Evolutionary conservation across 768 basidiomycete species (phyloP).

Genomic region (Mycena epipterygia): DNA sequence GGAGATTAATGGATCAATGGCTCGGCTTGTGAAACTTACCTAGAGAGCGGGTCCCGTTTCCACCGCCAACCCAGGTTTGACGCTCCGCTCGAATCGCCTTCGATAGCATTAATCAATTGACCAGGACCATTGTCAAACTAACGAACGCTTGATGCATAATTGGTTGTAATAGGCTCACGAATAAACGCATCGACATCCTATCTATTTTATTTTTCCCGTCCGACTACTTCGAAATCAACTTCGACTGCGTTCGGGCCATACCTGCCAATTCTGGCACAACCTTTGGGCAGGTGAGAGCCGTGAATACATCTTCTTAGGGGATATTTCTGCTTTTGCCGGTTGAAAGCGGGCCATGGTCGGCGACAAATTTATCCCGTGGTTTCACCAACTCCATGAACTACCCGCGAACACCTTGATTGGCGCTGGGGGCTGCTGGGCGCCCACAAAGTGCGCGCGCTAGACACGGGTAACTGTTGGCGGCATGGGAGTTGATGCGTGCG

Average conservation of each 20-base stretch:
- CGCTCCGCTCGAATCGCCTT: slow-evolving; percentile 21
- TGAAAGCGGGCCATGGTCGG: not conserved
- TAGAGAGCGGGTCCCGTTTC: slow-evolving; percentile 12
- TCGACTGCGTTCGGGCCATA: not conserved
- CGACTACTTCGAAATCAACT: not conserved
- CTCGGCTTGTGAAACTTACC: slow-evolving; percentile 42
- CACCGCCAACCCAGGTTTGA: slow-evolving; percentile 18
- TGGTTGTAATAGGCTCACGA: not conserved
- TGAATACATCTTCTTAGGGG: too few species aligned
- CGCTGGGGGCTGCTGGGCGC: not conserved
- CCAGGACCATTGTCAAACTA: not conserved
- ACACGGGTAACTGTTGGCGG: not conserved
- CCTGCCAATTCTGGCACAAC: slow-evolving; percentile 1
- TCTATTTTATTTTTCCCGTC: not conserved
- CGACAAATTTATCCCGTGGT: not conserved
- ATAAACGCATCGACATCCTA: slow-evolving; percentile 1
- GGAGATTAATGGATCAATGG: slow-evolving; percentile 76
- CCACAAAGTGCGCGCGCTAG: too few species aligned
- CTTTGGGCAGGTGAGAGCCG: not conserved
- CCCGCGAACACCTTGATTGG: slow-evolving; percentile 15
- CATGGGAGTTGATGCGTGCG: not conserved
- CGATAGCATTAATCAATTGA: slow-evolving; percentile 12
- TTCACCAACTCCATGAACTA: slow-evolving; percentile 9
- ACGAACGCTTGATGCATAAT: too few species aligned
- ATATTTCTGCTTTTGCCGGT: not conserved